These are phyloP conservation scores for Aspergillus versicolor DNA, from an alignment of 2,329 filamentous ascomycete genomes.

Conservation along the genomic window DNA sequence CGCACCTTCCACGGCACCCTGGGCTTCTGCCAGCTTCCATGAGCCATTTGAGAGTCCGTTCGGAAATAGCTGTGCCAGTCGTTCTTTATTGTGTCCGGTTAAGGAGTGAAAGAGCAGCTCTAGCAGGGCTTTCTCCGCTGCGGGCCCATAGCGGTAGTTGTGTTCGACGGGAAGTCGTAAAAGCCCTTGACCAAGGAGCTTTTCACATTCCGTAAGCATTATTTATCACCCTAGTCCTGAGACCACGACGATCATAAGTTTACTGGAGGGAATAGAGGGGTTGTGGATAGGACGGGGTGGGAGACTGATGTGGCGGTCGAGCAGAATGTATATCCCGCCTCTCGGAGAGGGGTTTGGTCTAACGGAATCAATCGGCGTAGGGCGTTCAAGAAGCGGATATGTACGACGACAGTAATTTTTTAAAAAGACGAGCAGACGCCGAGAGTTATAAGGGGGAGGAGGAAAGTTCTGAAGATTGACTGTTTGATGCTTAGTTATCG, in stretches of 20 bases:
- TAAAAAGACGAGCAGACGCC: background rate
- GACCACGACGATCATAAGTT: slow-evolving; percentile 27
- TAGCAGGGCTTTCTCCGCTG: slow-evolving; percentile 71
- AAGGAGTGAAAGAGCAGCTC: slow-evolving; percentile 83
- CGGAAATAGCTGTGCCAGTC: slow-evolving; percentile 80
- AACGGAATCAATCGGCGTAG: background rate
- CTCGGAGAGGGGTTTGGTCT: background rate
- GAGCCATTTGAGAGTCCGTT: slow-evolving; percentile 62
- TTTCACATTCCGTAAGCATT: slow-evolving; percentile 61
- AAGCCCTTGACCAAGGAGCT: slow-evolving; percentile 79
- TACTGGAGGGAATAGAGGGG: slow-evolving; percentile 1
- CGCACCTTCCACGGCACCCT: slow-evolving; percentile 88
- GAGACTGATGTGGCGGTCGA: slow-evolving; percentile 14
- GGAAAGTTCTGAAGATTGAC: slow-evolving; percentile 9
- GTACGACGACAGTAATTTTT: background rate
- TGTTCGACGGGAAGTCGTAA: slow-evolving; percentile 72
- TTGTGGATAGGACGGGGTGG: background rate
- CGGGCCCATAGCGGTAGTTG: slow-evolving; percentile 71
- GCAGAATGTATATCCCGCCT: background rate
- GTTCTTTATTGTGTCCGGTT: slow-evolving; percentile 70
- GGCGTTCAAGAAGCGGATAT: background rate
- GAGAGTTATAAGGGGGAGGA: background rate
- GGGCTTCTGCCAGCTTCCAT: slow-evolving; percentile 80
- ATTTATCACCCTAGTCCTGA: slow-evolving; percentile 27
- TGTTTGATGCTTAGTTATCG: slow-evolving; percentile 17